A percentile compares a stretch with the other conserved stretches of the same genome.
phyloP scores from a whole-genome alignment of 208 protist species.

The Trypanosoma boissoni region DNA sequence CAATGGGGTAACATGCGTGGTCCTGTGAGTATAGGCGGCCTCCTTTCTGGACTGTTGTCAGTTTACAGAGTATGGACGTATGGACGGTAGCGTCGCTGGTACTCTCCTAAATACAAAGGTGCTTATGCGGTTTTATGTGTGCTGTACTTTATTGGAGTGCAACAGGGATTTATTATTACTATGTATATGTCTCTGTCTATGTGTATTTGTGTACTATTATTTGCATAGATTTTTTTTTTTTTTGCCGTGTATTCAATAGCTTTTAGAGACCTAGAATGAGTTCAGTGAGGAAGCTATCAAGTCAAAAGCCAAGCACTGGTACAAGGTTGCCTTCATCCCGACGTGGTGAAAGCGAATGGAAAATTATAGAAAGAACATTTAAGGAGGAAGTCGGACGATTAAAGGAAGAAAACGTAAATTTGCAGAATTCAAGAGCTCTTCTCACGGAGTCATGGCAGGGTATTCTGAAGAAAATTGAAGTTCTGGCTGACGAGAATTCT shows the following conservation, averaged over 20 bases:
- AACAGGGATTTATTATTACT: slow-evolving; percentile 1
- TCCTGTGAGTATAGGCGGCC: slow-evolving; percentile 65
- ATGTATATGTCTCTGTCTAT: not conserved
- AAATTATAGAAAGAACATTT: slow-evolving; percentile 7
- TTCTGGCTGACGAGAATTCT: slow-evolving; percentile 15
- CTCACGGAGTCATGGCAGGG: slow-evolving; percentile 5
- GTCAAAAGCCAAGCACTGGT: not conserved
- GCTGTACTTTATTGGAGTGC: no score
- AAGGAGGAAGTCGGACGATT: slow-evolving; percentile 17
- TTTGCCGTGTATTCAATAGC: not conserved
- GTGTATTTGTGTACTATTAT: slow-evolving; percentile 5
- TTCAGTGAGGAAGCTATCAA: slow-evolving; percentile 1
- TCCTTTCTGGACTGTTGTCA: slow-evolving; percentile 82
- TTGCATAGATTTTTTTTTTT: slow-evolving; percentile 4
- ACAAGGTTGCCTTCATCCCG: not conserved
- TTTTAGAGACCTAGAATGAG: slow-evolving; percentile 9
- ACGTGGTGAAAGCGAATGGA: slow-evolving; percentile 17
- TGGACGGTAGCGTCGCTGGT: slow-evolving; percentile 69
- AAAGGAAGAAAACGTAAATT: slow-evolving; percentile 13
- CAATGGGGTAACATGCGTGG: slow-evolving; percentile 63
- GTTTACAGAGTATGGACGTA: slow-evolving; percentile 92
- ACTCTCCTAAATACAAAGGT: no score
- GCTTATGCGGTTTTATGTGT: no score
- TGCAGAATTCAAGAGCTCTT: slow-evolving; percentile 7
- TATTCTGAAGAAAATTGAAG: slow-evolving; percentile 14